Base-by-base conservation (phyloP, 2,329 filamentous ascomycete species). In the Pseudonectria foliicola region DNA sequence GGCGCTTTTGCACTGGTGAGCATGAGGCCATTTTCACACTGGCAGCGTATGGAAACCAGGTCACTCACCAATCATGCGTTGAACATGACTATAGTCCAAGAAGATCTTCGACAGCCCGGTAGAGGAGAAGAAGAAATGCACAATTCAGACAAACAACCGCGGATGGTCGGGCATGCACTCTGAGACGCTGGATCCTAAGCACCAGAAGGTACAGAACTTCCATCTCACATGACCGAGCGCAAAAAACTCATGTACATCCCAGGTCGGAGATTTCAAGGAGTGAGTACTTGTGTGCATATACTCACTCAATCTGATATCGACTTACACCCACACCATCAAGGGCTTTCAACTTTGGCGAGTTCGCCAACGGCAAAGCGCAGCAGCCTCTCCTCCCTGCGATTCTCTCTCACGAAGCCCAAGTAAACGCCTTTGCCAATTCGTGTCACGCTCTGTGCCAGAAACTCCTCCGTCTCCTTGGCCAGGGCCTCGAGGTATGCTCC, bases 281-380 rank as follows among this genome's bases (percentile, higher is more conserved):
- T 89, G 62, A 52, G 65, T 50, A 12, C 27, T 16, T 18, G 16
- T 14, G 13, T 24, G 10, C 31, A 25, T 21, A 23, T 24, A 10
- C 28, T 25, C 27, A 11, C 10, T 25, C 13, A 8, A 10, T 2
- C 13, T 27, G 10, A 29, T 5, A 15, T 12, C 12, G 31, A 26
- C 15, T 29, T 40, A 37, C 27, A 27, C 35, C 35, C 31, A 27
- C 26, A 7, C 11, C 16, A 27, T 31, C 6, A 8, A 92, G 88
- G 66, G 87, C 83, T 25, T 90, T 96, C 71, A 98, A 96, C 65
- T 83, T 96, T 54, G 86, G 82, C 45, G 77, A 86, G 48, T 94
- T 92, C 55, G 55, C 67, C 38, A 49, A 77, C 43, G 72, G 77
- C 47, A 78, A 80, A 60, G 73, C 83, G 11, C 78, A 82, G 42